Conservation (phyloP, 345 rosid genomes). For the Lepidium aucheri region DNA sequence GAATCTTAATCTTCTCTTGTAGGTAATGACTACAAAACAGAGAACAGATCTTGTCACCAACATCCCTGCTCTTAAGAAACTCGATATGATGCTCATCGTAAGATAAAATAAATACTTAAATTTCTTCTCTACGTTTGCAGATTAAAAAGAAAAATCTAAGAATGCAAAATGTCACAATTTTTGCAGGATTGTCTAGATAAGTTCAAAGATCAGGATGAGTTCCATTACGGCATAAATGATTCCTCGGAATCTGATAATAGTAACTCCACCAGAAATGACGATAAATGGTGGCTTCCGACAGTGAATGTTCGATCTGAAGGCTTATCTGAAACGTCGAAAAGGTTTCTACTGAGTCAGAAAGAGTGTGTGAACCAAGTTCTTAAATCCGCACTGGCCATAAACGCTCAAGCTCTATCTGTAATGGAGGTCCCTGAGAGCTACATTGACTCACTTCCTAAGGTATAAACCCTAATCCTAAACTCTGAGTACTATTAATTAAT, state of each 20-base stretch:
- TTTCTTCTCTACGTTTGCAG: neutral
- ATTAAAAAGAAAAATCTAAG: neutral
- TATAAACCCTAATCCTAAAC: too few relatives aligned
- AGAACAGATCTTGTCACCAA: conserved; percentile 77
- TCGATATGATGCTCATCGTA: conserved; percentile 80
- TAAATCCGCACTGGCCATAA: conserved; percentile 89
- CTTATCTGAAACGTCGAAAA: conserved; percentile 54
- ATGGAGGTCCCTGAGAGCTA: conserved; percentile 88
- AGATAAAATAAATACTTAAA: conserved; percentile 17
- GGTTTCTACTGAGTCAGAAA: conserved; percentile 61
- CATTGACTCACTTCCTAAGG: conserved; percentile 85
- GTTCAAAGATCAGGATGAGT: conserved; percentile 63
- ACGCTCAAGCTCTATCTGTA: conserved; percentile 62
- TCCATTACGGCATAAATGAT: conserved; percentile 43
- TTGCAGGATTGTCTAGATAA: conserved; percentile 71
- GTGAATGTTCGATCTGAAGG: conserved; percentile 62
- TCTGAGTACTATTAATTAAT: conserved; percentile 3
- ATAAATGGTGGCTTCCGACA: conserved; percentile 85
- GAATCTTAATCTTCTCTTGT: conserved; percentile 13
- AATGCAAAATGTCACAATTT: neutral
- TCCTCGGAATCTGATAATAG: conserved; percentile 52
- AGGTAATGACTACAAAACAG: conserved; percentile 82
- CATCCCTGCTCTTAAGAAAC: conserved; percentile 80
- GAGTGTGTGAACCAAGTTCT: conserved; percentile 79
- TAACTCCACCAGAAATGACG: conserved; percentile 44